Conservation (phyloP, 1,139 yeast genomes). For the Geotrichum carabidarum region DNA sequence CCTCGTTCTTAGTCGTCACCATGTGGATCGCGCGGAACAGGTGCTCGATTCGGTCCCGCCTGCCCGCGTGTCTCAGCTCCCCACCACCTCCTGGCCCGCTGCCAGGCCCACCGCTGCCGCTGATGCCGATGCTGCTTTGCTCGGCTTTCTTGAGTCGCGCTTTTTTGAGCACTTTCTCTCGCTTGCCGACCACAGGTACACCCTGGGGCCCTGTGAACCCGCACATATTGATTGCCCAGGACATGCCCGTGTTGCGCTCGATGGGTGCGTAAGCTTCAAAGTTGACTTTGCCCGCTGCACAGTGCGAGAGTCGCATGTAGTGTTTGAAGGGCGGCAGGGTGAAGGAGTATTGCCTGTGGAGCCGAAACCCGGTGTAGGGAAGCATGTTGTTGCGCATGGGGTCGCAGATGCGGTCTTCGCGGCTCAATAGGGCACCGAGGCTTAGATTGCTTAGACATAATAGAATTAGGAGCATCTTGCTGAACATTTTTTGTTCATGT, state of each 20-base stretch:
- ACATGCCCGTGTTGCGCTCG: slow-evolving; percentile 41
- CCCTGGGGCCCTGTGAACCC: slow-evolving; percentile 27
- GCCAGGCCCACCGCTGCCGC: neutral
- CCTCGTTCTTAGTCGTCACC: neutral
- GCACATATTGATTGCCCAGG: slow-evolving; percentile 55
- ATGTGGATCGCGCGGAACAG: neutral
- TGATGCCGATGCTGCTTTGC: neutral
- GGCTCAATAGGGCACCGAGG: slow-evolving; percentile 14
- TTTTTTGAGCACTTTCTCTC: neutral
- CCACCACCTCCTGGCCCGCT: neutral
- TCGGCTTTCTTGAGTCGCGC: neutral
- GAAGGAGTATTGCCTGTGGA: slow-evolving; percentile 46
- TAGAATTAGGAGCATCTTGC: neutral
- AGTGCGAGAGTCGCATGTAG: slow-evolving; percentile 49
- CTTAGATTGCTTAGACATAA: neutral
- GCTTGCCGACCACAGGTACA: neutral
- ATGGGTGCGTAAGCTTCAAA: slow-evolving; percentile 43
- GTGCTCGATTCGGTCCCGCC: neutral
- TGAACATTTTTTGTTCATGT: neutral
- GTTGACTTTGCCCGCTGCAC: slow-evolving; percentile 51
- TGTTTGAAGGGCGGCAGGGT: slow-evolving; percentile 34
- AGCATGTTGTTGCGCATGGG: slow-evolving; percentile 34
- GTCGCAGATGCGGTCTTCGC: slow-evolving; percentile 41
- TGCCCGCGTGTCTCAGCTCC: neutral
- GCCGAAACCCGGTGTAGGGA: slow-evolving; percentile 57